A percentile compares a stretch with the other conserved stretches of the same genome.
phyloP scores from a whole-genome alignment of 2,329 filamentous ascomycete species.

The Corinectria fuckeliana region DNA sequence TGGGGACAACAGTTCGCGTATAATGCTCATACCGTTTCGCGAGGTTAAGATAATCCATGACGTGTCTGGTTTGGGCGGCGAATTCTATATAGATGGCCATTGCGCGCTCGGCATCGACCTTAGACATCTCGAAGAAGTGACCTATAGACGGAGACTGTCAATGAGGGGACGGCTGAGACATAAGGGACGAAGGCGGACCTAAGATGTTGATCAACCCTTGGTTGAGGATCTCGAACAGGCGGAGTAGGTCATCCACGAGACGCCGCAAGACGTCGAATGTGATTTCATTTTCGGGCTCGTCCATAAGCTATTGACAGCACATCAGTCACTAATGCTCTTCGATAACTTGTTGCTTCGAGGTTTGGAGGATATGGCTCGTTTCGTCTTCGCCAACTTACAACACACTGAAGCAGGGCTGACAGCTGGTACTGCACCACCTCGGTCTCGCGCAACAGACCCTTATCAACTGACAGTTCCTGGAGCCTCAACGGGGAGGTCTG shows the following conservation, averaged over 20 bases:
- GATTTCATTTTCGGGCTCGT: slow-evolving; percentile 95
- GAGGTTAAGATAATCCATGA: slow-evolving; percentile 86
- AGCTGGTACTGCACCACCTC: slow-evolving; percentile 91
- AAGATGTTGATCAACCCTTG: slow-evolving; percentile 97
- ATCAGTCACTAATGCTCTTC: slow-evolving; percentile 9
- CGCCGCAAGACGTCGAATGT: slow-evolving; percentile 92
- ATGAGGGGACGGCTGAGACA: slow-evolving; percentile 20
- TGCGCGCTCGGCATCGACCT: slow-evolving; percentile 88
- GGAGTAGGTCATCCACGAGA: slow-evolving; percentile 86
- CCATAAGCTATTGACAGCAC: slow-evolving; percentile 69
- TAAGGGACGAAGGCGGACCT: slow-evolving; percentile 60
- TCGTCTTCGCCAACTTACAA: slow-evolving; percentile 63
- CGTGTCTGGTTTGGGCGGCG: slow-evolving; percentile 87
- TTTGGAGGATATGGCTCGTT: background rate
- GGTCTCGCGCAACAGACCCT: slow-evolving; percentile 89
- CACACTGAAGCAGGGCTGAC: slow-evolving; percentile 83
- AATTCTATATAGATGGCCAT: slow-evolving; percentile 93
- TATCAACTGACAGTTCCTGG: slow-evolving; percentile 87
- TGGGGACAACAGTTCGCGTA: slow-evolving; percentile 92
- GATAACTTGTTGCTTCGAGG: background rate
- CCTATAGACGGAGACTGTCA: slow-evolving; percentile 57
- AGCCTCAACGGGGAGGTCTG: slow-evolving; percentile 81
- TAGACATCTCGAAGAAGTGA: slow-evolving; percentile 98
- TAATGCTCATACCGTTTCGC: slow-evolving; percentile 91
- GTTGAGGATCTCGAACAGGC: slow-evolving; percentile 93